These are phyloP conservation scores for Diplodia intermedia DNA, from an alignment of 2,329 filamentous ascomycete genomes.

Conservation along the genomic window DNA sequence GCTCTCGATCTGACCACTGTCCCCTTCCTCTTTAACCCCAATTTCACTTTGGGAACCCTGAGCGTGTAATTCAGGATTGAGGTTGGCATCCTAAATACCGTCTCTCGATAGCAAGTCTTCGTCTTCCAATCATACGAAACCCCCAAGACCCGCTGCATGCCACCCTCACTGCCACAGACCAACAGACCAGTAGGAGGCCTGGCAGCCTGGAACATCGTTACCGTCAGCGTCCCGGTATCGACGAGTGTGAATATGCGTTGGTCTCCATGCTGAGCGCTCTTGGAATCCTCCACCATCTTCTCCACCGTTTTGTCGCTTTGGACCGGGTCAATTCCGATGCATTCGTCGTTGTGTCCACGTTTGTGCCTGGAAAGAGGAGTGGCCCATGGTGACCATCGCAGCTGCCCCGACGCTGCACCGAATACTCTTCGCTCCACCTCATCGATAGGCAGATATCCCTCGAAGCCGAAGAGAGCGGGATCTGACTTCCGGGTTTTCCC, in stretches of 20 bases:
- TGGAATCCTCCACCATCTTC: constrained; percentile 39
- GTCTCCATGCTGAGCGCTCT: neutral
- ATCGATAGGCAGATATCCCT: constrained; percentile 49
- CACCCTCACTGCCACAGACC: constrained; percentile 53
- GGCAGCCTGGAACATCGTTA: constrained; percentile 50
- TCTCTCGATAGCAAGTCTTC: constrained; percentile 53
- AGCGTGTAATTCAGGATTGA: constrained; percentile 47
- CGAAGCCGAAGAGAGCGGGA: constrained; percentile 49
- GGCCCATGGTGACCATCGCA: constrained; percentile 47
- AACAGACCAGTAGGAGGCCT: constrained; percentile 53
- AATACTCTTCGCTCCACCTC: constrained; percentile 48
- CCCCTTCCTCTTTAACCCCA: constrained; percentile 38
- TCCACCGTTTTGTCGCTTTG: constrained; percentile 37
- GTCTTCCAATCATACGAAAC: constrained; percentile 56
- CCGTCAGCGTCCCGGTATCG: constrained; percentile 53
- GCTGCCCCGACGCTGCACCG: constrained; percentile 42
- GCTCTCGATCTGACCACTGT: no score
- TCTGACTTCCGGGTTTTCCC: neutral
- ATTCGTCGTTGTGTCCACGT: constrained; percentile 41
- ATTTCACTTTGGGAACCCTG: constrained; percentile 44
- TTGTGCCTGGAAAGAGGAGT: constrained; percentile 45
- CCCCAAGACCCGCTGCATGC: constrained; percentile 55
- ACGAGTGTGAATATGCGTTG: constrained; percentile 47
- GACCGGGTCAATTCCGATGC: constrained; percentile 46
- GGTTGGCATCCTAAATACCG: constrained; percentile 54